Evolutionary conservation across 2,329 filamentous ascomycete genomes (phyloP), one percentile per base, ranked within the genome.

Genomic region (Cadophora luteo-olivacea): DNA sequence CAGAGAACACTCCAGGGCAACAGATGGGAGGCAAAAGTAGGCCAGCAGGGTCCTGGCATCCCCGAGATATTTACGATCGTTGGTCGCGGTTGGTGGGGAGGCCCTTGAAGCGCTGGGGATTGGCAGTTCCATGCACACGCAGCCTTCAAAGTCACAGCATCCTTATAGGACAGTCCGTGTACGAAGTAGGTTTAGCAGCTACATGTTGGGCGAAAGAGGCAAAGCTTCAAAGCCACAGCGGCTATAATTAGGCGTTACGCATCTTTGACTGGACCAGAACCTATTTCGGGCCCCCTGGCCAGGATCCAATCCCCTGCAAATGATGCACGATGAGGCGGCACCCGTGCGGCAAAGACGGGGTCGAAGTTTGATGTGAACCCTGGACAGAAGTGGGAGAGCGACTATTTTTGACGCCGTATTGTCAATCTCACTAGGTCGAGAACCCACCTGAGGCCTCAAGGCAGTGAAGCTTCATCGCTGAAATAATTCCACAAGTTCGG

Each of bases 21-120:
- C 29, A 25, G 38, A 29, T 41, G 16, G 33, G 57, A 52, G 48
- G 33, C 24, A 32, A 25, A 38, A 45, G 14, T 19, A 32, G 33
- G 4, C 6, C 58, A 61, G 29, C 16, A 24, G 58, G 61, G 11
- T 29, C 33, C 29, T 45, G 25, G 19, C 24, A 33, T 14, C 14
- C 14, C 60, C 54, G 38, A 49, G 58, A 29, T 48, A 61, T 67
- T 61, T 67, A 38, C n/a, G 55, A 57, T 66, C 48, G 69, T 68
- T 68, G 66, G 66, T 62, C 9, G 25, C 41, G 25, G 38, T 48
- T 49, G 61, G 45, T 36, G 25, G 61, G 19, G 36, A 61, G 33
- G 36, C 8, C 38, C 38, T 61, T 33, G 58, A 70, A 70, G 68
- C 68, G 68, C 68, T 66, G 65, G 33, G 62, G 58, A 25, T 51